Evolutionary conservation across 116 monocot genomes (phyloP), one percentile per base, ranked within the genome.

Genomic region (Thalassia testudinum): DNA sequence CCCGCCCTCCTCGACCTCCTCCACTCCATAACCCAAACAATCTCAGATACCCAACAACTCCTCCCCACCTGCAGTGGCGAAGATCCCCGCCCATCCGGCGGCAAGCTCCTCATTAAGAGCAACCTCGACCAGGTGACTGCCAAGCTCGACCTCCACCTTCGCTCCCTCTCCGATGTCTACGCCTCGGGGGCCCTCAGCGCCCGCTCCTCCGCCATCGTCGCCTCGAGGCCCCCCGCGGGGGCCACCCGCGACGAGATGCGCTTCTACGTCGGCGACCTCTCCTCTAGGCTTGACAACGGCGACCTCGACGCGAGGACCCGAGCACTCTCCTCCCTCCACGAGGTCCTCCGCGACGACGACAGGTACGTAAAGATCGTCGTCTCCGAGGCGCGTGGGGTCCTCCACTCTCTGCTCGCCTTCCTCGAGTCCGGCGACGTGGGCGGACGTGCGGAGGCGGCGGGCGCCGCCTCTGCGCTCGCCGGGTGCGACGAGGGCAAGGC

Each of bases 331-430:
- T 29, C 72, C 18, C 58, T 90, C 3, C 62, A 66, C 27, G 78
- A 78, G 38, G 55, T 69, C 16, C 58, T 90, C 10, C 2, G 12
- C 18, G 84, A 84, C 21, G 77, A 89, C 48, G 80, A 89, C 53
- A 69, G 47, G 57, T 75, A 78, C 30, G 68, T 43, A 17, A 61
- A 43, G 48, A 64, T 81, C 18, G 19, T 63, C 0, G 65, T 53
- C 13, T 14, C 56, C 0, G 84, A 84, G n/a, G 15, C 26, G 27
- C 16, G 40, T 0, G 62, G 51, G 24, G 34, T 50, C 10, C 69
- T 45, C 15, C 64, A 72, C 22, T 15, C 75, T 19, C 64, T 83
- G 18, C 47, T 67, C 11, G 77, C 75, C 19, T 64, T 83, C 15
- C 47, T 67, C 11, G 77, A 75, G 26, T 59, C 37, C 2, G 38